Evolutionary conservation across 805 yeast genomes (phyloP).

Genomic region (Wickerhamiella hasegawae): DNA sequence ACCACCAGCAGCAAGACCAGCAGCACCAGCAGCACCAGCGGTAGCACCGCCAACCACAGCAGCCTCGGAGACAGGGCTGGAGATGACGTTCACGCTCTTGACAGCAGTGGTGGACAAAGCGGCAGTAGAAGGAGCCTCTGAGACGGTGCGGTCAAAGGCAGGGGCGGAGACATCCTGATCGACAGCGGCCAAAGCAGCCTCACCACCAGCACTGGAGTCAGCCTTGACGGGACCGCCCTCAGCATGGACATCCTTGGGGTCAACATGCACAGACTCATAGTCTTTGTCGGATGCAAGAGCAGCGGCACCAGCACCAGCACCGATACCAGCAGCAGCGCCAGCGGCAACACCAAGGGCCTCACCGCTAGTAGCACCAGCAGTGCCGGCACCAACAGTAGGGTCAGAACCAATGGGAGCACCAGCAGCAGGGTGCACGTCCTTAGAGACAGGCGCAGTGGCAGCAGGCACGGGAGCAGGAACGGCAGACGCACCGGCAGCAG

Average conservation of each 20-base stretch:
- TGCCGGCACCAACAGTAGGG: constrained; percentile 9
- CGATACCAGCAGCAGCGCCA: constrained; percentile 1
- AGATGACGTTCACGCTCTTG: constrained; percentile 1
- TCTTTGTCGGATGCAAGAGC: background rate
- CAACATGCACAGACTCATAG: background rate
- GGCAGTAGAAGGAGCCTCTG: constrained; percentile 1
- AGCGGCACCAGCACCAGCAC: constrained; percentile 1
- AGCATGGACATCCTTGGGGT: constrained; percentile 1
- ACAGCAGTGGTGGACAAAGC: constrained; percentile 1
- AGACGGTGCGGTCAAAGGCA: background rate
- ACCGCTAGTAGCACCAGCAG: constrained; percentile 16
- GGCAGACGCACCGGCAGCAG: background rate
- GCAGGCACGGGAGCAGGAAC: constrained; percentile 2
- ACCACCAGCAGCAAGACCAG: background rate
- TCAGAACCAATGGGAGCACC: constrained; percentile 1
- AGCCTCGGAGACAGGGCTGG: background rate
- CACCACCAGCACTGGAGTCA: constrained; percentile 2
- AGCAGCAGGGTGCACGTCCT: background rate
- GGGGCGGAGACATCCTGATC: background rate
- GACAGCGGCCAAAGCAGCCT: constrained; percentile 1
- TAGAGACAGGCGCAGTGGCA: background rate
- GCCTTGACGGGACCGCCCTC: background rate
- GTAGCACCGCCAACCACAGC: background rate
- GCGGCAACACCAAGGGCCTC: background rate
- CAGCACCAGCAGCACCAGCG: background rate